Conservation (phyloP, 345 rosid species). For the Gossypium sturtianum region DNA sequence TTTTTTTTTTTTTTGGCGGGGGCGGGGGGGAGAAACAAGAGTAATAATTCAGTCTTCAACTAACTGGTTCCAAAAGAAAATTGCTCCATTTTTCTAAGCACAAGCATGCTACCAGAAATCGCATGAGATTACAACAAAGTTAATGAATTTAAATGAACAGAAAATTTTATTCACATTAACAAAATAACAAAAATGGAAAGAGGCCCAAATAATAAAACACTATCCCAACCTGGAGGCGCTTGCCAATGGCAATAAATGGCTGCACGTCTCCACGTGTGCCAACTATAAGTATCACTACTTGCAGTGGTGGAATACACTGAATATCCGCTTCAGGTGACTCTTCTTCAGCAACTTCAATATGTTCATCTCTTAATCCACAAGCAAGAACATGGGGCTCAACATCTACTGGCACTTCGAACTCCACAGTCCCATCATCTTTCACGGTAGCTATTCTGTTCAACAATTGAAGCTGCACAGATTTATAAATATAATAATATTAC, state of each 20-base stretch:
- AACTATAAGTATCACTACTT: constrained; percentile 57
- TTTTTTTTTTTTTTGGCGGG: too few relatives aligned
- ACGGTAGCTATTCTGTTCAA: constrained; percentile 90
- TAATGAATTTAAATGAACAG: background rate
- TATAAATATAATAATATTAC: constrained; percentile 20
- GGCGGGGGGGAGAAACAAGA: too few relatives aligned
- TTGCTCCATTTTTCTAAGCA: background rate
- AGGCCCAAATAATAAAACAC: background rate
- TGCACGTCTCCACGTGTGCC: constrained; percentile 94
- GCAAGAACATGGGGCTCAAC: constrained; percentile 48
- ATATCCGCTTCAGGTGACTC: constrained; percentile 67
- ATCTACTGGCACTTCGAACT: constrained; percentile 78
- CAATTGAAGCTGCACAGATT: constrained; percentile 62
- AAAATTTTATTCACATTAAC: background rate
- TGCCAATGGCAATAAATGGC: constrained; percentile 83
- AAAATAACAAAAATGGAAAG: background rate
- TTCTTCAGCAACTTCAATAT: constrained; percentile 37
- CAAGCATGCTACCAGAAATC: background rate
- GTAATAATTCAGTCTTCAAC: constrained; percentile 5
- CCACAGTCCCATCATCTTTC: constrained; percentile 94
- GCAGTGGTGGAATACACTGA: constrained; percentile 69
- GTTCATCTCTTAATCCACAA: constrained; percentile 25
- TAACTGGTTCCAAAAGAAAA: background rate
- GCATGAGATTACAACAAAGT: background rate
- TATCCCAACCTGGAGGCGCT: constrained; percentile 60